phyloP scores from a whole-genome alignment of 2,329 filamentous ascomycete genomes.

The Aspergillus calidoustus region DNA sequence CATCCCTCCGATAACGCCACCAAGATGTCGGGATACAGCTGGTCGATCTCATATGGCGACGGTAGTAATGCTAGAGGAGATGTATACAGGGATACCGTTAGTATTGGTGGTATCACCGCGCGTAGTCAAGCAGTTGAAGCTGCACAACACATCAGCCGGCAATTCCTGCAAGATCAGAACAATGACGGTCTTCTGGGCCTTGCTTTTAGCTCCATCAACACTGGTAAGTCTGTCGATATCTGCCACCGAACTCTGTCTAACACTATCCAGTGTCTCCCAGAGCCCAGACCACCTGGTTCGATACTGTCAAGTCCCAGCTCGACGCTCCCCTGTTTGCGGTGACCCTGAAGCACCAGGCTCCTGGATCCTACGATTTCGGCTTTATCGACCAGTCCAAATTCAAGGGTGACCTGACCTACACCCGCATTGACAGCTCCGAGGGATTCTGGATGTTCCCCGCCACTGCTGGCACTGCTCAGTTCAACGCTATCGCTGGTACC shows the following conservation, averaged over 20 bases:
- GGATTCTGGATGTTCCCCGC: slow-evolving; percentile 68
- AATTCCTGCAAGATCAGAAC: slow-evolving; percentile 56
- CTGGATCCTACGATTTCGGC: slow-evolving; percentile 62
- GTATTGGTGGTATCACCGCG: slow-evolving; percentile 64
- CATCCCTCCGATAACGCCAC: slow-evolving; percentile 54
- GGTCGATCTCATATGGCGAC: slow-evolving; percentile 69
- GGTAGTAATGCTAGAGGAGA: slow-evolving; percentile 65
- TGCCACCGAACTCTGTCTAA: not conserved
- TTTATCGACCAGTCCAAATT: slow-evolving; percentile 64
- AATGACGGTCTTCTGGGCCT: slow-evolving; percentile 66
- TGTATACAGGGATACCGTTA: slow-evolving; percentile 69
- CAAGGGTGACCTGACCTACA: slow-evolving; percentile 62
- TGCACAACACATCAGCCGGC: slow-evolving; percentile 60
- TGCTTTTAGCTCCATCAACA: slow-evolving; percentile 65
- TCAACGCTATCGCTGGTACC: slow-evolving; percentile 60
- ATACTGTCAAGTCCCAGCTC: slow-evolving; percentile 59
- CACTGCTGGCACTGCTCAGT: slow-evolving; percentile 49
- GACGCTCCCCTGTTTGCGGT: slow-evolving; percentile 59
- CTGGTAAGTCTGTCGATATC: slow-evolving; percentile 31
- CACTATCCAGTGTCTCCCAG: slow-evolving; percentile 48
- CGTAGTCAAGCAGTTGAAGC: slow-evolving; percentile 68
- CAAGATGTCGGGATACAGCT: slow-evolving; percentile 55
- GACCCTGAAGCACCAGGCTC: slow-evolving; percentile 57
- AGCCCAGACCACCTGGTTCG: slow-evolving; percentile 63
- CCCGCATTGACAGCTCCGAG: slow-evolving; percentile 59